Conservation (phyloP, 768 basidiomycete species). For the Podaxis carcinomalis region DNA sequence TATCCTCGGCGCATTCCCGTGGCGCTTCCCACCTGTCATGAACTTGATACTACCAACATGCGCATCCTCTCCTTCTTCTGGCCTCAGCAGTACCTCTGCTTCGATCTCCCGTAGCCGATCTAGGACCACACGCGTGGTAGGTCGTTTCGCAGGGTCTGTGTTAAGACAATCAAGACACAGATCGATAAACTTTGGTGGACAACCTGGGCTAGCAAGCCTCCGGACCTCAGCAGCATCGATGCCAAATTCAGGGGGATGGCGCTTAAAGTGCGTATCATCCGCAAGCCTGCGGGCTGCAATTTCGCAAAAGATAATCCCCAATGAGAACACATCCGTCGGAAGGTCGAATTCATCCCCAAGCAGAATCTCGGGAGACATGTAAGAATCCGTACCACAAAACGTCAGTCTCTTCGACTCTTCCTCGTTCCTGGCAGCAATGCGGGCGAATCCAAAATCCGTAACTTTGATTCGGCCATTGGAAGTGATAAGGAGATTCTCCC, state of each 20-base stretch:
- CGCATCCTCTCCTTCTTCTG: slow-evolving; percentile 59
- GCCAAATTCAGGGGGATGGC: slow-evolving; percentile 73
- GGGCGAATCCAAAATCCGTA: slow-evolving; percentile 97
- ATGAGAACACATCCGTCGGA: slow-evolving; percentile 91
- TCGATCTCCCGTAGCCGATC: slow-evolving; percentile 78
- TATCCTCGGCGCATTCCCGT: slow-evolving; percentile 62
- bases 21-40: slow-evolving; percentile 63
- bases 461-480: slow-evolving; percentile 93
- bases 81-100: slow-evolving; percentile 68
- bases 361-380: slow-evolving; percentile 97
- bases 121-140: slow-evolving; percentile 77
- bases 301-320: slow-evolving; percentile 92
- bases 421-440: slow-evolving; percentile 88
- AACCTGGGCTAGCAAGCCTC: slow-evolving; percentile 61
- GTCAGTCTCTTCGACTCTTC: slow-evolving; percentile 86
- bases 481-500: slow-evolving; percentile 95
- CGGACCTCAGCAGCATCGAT: slow-evolving; percentile 75
- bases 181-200: slow-evolving; percentile 72
- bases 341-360: slow-evolving; percentile 90
- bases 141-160: slow-evolving; percentile 62
- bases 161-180: slow-evolving; percentile 77
- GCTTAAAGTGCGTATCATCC: slow-evolving; percentile 74
- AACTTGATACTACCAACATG: slow-evolving; percentile 87
- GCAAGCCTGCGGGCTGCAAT: slow-evolving; percentile 83
- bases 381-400: slow-evolving; percentile 87